phyloP scores from a whole-genome alignment of 2,329 filamentous ascomycete genomes.

The Calonectria pseudoreteaudii region DNA sequence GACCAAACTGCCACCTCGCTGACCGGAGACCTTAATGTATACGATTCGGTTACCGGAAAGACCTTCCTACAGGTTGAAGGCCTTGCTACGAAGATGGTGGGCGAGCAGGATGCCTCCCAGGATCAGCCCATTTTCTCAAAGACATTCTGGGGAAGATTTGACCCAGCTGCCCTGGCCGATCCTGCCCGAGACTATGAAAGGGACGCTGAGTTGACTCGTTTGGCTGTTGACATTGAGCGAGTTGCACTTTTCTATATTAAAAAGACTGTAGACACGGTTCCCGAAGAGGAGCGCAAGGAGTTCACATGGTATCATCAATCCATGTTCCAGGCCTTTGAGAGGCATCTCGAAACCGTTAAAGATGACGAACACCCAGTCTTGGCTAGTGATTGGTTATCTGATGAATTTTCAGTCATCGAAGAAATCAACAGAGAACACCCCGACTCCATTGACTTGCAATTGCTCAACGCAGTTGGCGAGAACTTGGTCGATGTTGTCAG shows the following conservation, averaged over 20 bases:
- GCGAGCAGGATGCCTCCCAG: constrained; percentile 22
- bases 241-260: constrained; percentile 26
- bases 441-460: constrained; percentile 23
- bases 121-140: constrained; percentile 27
- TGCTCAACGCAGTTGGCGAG: constrained; percentile 24
- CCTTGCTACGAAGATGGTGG: constrained; percentile 19
- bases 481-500: constrained; percentile 21
- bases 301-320: constrained; percentile 25
- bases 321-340: constrained; percentile 20
- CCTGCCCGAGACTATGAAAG: constrained; percentile 12
- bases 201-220: constrained; percentile 13
- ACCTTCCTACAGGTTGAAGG: constrained; percentile 24
- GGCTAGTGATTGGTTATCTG: constrained; percentile 18
- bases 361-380: constrained; percentile 21
- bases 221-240: constrained; percentile 20
- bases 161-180: constrained; percentile 3
- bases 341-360: constrained; percentile 17
- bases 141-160: constrained; percentile 22
- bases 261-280: constrained; percentile 11
- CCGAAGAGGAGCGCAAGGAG: constrained; percentile 9
- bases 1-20: constrained; percentile 25
- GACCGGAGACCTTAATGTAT: constrained; percentile 26
- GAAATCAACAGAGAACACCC: constrained; percentile 16
- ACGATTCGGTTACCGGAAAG: constrained; percentile 19
- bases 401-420: constrained; percentile 3